These are phyloP conservation scores for Nemania sp. DNA, from an alignment of 2,329 filamentous ascomycete species.

Conservation along the genomic window DNA sequence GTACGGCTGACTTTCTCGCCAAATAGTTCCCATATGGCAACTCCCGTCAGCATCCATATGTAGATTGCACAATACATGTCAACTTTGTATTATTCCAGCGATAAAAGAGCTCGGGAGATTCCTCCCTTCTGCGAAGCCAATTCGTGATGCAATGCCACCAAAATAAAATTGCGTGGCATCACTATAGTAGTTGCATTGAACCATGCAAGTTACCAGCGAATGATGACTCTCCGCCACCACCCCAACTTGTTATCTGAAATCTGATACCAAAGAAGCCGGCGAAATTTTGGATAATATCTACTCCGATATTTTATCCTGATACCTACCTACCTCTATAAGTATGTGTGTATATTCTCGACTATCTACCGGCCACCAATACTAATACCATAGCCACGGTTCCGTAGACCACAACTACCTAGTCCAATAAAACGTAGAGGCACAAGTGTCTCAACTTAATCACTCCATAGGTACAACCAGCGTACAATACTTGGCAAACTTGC, in stretches of 20 bases:
- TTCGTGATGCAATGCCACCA: conserved; percentile 22
- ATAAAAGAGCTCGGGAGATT: conserved; percentile 8
- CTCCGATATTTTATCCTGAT: conserved; percentile 16
- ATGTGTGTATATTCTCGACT: not conserved
- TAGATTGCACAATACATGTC: not conserved
- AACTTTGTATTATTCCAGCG: not conserved
- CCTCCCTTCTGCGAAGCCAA: conserved; percentile 18
- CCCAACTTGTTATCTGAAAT: not conserved
- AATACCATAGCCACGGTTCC: not conserved
- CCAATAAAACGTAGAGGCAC: not conserved
- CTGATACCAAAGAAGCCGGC: not conserved
- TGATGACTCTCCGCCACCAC: conserved; percentile 9
- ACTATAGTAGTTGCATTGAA: conserved; percentile 6
- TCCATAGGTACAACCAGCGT: not conserved
- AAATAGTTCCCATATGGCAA: not conserved
- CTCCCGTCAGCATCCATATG: not conserved
- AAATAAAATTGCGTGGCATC: conserved; percentile 28
- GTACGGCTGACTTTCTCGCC: not conserved
- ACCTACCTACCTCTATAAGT: not conserved
- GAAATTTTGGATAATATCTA: conserved; percentile 12
- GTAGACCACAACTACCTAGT: not conserved
- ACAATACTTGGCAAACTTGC: not conserved
- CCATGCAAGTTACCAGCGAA: conserved; percentile 18
- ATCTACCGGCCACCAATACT: not conserved
- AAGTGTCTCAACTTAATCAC: not conserved